Conservation (phyloP, 306 rosid species). For the Gleditsia sinensis region DNA sequence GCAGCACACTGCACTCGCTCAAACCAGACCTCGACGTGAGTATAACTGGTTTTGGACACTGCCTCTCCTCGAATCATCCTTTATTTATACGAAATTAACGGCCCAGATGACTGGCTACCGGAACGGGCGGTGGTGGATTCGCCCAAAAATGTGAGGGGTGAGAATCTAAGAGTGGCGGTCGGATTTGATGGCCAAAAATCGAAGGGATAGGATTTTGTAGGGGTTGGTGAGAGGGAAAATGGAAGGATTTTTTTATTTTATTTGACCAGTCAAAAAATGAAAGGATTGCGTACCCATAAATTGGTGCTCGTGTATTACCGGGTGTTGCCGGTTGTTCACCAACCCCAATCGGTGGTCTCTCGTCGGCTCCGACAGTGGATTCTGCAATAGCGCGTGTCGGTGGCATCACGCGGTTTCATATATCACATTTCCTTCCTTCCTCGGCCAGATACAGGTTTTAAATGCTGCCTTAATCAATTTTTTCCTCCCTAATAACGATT, state of each 20-base stretch:
- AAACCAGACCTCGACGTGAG: not conserved
- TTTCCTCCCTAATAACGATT: too few relatives aligned
- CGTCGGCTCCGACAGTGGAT: not conserved
- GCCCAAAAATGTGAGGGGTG: not conserved
- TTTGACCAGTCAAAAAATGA: too few relatives aligned
- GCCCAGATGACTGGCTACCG: not conserved
- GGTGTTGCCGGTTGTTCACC: slow-evolving; percentile 55
- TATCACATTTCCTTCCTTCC: not conserved
- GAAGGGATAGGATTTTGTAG: not conserved
- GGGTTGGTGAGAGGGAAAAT: slow-evolving; percentile 48
- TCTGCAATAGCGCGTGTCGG: slow-evolving; percentile 27
- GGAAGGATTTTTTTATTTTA: too few relatives aligned
- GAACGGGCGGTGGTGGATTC: not conserved
- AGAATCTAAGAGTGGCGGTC: not conserved
- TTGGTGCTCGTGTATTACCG: slow-evolving; percentile 24
- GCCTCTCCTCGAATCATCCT: not conserved
- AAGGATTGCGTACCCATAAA: not conserved
- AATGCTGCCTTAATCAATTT: not conserved
- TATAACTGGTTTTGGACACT: not conserved
- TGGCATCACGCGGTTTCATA: not conserved
- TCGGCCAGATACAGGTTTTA: not conserved
- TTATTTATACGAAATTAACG: not conserved
- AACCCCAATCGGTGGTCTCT: slow-evolving; percentile 39
- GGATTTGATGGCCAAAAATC: not conserved
- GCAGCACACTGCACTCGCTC: not conserved